Conservation (phyloP, 176 grass and related monocot species). For the Aegilops speltoides region DNA sequence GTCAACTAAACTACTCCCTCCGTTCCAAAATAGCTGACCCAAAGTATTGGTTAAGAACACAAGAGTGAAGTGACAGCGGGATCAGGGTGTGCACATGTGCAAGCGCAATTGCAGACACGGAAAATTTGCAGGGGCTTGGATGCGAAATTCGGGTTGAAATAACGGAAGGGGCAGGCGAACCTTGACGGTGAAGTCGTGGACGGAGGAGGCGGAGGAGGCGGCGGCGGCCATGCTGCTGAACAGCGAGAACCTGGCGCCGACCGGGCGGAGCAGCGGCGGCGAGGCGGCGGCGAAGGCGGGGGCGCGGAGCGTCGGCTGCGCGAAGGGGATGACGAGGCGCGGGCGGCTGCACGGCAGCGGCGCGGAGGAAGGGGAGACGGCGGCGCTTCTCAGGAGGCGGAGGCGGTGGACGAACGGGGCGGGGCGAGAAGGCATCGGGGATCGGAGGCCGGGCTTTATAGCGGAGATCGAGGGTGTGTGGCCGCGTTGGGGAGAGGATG, state of each 20-base stretch:
- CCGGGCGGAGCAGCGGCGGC: slow-evolving; percentile 11
- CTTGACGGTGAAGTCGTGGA: slow-evolving; percentile 89
- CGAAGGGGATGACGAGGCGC: not conserved
- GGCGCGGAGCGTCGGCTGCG: not conserved
- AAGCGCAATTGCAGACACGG: slow-evolving; percentile 6
- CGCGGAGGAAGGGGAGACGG: not conserved
- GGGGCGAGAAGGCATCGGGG: slow-evolving; percentile 1
- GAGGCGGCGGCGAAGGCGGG: not conserved
- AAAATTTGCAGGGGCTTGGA: not conserved
- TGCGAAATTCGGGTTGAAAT: not conserved
- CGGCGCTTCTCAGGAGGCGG: slow-evolving; percentile 11
- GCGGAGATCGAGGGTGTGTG: not conserved
- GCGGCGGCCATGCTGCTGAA: slow-evolving; percentile 47
- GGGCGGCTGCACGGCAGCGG: not conserved
- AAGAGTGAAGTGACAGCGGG: not conserved
- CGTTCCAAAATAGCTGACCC: no score
- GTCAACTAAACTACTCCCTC: no score
- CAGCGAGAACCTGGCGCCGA: slow-evolving; percentile 22
- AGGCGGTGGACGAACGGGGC: slow-evolving; percentile 8
- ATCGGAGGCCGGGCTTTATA: slow-evolving; percentile 23
- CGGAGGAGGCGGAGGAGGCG: slow-evolving; percentile 40
- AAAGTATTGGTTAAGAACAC: not conserved
- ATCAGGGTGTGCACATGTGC: not conserved
- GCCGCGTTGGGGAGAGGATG: not conserved
- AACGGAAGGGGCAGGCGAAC: slow-evolving; percentile 11